Percentiles rank a stretch among this genome's conserved stretches.
phyloP scores from a whole-genome alignment of 108 stramenopile genomes.

The Nannochloropsis salina region DNA sequence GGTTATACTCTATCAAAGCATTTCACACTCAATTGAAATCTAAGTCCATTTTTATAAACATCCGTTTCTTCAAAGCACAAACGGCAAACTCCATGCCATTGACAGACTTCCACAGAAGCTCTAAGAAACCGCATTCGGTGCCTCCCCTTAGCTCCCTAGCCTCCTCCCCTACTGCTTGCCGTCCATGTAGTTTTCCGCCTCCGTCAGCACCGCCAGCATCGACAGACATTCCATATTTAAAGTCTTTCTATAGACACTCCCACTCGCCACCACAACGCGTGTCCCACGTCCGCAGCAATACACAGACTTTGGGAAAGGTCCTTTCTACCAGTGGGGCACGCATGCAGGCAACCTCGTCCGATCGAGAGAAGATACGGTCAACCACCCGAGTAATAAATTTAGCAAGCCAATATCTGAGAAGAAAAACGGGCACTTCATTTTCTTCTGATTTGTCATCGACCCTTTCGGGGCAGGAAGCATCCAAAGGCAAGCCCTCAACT shows the following conservation, averaged over 20 bases:
- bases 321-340: not conserved
- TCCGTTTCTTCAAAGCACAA: not conserved
- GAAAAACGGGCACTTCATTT: not conserved
- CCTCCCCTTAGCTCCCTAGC: not conserved
- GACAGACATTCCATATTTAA: not conserved
- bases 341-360: not conserved
- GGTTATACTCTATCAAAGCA: not conserved
- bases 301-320: slow-evolving; percentile 7
- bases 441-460: not conserved
- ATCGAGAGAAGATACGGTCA: not conserved
- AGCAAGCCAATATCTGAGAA: not conserved
- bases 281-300: slow-evolving; percentile 13
- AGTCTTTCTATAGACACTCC: not conserved
- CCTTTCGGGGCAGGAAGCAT: not conserved
- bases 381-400: slow-evolving; percentile 1
- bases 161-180: not conserved
- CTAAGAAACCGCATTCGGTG: not conserved
- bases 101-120: not conserved
- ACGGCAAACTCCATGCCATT: not conserved
- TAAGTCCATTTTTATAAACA: not conserved
- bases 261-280: not conserved
- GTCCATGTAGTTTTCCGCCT: not conserved
- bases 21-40: not conserved
- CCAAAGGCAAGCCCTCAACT: not conserved
- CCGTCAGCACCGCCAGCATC: slow-evolving; percentile 9